phyloP scores from a whole-genome alignment of 768 basidiomycete species.

The Agrocybe pediades region DNA sequence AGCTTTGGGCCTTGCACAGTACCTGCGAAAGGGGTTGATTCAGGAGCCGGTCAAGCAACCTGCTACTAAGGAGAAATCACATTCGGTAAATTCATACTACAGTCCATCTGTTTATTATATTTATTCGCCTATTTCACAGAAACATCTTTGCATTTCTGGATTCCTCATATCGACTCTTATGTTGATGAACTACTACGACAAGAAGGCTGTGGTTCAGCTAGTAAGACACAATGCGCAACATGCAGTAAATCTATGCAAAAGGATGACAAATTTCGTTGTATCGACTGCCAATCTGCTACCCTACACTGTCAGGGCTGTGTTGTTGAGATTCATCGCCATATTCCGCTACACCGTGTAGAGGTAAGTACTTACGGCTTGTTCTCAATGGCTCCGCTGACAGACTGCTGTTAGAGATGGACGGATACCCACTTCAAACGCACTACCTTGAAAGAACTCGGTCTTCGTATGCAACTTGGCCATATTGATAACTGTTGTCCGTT shows the following conservation, averaged over 20 bases:
- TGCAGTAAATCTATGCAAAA: background rate
- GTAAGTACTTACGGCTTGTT: background rate
- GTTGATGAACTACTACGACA: background rate
- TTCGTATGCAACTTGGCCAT: conserved; percentile 31
- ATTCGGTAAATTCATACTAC: too few relatives aligned
- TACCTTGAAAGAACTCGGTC: conserved; percentile 22
- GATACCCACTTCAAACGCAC: background rate
- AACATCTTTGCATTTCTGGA: too few relatives aligned
- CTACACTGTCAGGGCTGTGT: background rate
- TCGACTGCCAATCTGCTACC: background rate
- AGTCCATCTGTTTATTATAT: too few relatives aligned
- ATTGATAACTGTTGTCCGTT: conserved; percentile 14
- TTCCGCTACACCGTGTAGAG: background rate
- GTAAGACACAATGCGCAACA: background rate
- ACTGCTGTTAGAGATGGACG: background rate
- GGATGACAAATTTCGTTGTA: background rate
- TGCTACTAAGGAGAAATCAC: too few relatives aligned
- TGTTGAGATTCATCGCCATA: background rate
- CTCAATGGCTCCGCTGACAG: background rate
- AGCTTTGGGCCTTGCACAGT: too few relatives aligned
- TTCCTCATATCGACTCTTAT: background rate
- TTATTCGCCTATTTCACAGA: too few relatives aligned
- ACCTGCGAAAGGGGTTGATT: too few relatives aligned
- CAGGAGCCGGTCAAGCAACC: too few relatives aligned
- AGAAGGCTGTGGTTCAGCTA: background rate